Base-by-base conservation (phyloP, 345 rosid genomes). In the Moricandia arvensis region DNA sequence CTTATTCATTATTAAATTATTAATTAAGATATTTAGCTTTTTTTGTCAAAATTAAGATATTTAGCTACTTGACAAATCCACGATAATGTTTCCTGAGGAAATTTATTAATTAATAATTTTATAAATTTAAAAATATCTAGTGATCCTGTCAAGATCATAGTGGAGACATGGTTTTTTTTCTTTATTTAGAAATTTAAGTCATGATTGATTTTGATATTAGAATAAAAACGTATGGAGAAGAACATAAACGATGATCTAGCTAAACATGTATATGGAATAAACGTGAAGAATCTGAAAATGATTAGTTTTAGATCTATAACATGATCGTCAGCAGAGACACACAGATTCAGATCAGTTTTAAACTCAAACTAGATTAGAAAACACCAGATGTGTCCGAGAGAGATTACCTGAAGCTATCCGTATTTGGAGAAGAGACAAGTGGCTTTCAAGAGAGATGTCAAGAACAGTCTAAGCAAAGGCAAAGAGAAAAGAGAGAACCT, bases 101-200 rank as follows among this genome's bases (percentile, higher is more conserved):
- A 35, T 8, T 35, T 35, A 35, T 35, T 35, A 35, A 8, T 35
- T 35, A 35, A 9, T 35, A 35, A 8, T 35, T 35, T 35, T 30
- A 30, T 35, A 11, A 35, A 35, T 8, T 35, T 0, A 35, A 35
- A 8, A 35, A 35, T 35, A 35, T 35, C 8, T 35, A 35, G 41
- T 41, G 47, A 41, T 41, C n/a, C 47, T 41, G 47, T 41, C 47
- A 41, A 41, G 47, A 41, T 41, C 47, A 41, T 55, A 63, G 66
- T 69, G 71, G 75, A 63, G 75, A 76, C 70, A 45, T 3, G 34
- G n/a, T 24, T 43, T 33, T 37, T 17, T 30, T 33, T 12, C 4
- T 41, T 41, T 41, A 41, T 41, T 10, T 10, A 41, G 41, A 29
- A 41, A 29, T 30, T 0, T 35, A 30, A 17, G 4, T 4, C 13